Evolutionary conservation across 164 flowering plant genomes (phyloP), one percentile per base, ranked within the genome.

Genomic region (Umbellularia californica): DNA sequence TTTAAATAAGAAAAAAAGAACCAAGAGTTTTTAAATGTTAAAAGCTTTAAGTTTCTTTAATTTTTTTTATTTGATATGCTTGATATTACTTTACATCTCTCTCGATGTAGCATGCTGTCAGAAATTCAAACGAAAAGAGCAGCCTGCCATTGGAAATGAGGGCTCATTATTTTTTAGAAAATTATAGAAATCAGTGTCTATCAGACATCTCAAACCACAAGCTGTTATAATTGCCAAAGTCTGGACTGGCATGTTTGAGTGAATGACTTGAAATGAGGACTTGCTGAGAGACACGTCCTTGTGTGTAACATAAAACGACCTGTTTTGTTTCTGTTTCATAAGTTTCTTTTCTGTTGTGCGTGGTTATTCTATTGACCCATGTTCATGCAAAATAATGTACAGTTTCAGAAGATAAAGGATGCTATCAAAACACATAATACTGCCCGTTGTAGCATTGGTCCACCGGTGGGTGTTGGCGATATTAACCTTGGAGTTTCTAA

Each of bases 321-420:
- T 67, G 47, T 2, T 14, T 17, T 67, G 13, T 23, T 67, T 27
- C 20, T 33, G 67, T 64, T 64, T 30, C 50, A 30, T 28, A 33
- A 19, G 27, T 17, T 33, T 15, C 70, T 2, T 19, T 67, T 67
- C 23, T 30, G 28, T n/a, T 25, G 7, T 2, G n/a, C 5, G 35
- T 15, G 27, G 14, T 25, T 52, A 47, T 69, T 11, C 47, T 14
- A 41, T 69, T 69, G 71, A 52, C 50, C 24, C 10, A 2, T 10
- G 27, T 71, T 55, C 17, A 55, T 47, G 7, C 27, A 13, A 63
- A 33, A 58, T 47, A 25, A 65, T 68, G 41, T 86, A 86, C 95
- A 94, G 98, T 89, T 94, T 78, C 98, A 94, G 84, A 92, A 90
- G 79, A 87, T 94, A 79, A 94, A 90, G 82, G 98, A 94, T 79